Evolutionary conservation across 169 alveolate species (phyloP).

Genomic region (Cryptosporidium andersoni): DNA sequence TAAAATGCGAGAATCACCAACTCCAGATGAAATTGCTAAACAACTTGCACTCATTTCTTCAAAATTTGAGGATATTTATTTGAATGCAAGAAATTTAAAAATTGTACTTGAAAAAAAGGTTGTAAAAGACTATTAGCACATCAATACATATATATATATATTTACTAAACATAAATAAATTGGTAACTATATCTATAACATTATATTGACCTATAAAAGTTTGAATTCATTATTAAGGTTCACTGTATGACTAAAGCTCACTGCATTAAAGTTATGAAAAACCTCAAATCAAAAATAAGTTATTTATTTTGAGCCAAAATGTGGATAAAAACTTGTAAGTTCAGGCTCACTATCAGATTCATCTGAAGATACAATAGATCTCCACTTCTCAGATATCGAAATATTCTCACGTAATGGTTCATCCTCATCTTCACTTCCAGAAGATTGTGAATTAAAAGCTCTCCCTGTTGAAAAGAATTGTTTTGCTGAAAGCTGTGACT

Average conservation of each 20-base stretch:
- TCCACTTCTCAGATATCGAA: slow-evolving; percentile 62
- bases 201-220: background rate
- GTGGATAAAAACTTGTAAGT: slow-evolving; percentile 65
- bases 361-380: slow-evolving; percentile 48
- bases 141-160: background rate
- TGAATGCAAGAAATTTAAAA: slow-evolving; percentile 87
- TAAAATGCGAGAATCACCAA: slow-evolving; percentile 90
- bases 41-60: slow-evolving; percentile 85
- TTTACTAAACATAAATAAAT: background rate
- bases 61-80: slow-evolving; percentile 88
- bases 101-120: slow-evolving; percentile 85
- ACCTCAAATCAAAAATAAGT: background rate
- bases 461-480: slow-evolving; percentile 69
- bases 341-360: slow-evolving; percentile 69
- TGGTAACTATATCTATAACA: background rate
- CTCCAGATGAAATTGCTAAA: slow-evolving; percentile 91
- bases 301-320: slow-evolving; percentile 54
- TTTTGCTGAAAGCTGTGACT: slow-evolving; percentile 54
- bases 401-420: slow-evolving; percentile 36
- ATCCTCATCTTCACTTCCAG: slow-evolving; percentile 27
- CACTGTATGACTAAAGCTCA: background rate
- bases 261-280: background rate
- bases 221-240: background rate
- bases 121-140: background rate
- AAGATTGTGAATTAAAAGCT: slow-evolving; percentile 59